phyloP scores from a whole-genome alignment of 306 rosid species.

The Phaseolus lunatus region DNA sequence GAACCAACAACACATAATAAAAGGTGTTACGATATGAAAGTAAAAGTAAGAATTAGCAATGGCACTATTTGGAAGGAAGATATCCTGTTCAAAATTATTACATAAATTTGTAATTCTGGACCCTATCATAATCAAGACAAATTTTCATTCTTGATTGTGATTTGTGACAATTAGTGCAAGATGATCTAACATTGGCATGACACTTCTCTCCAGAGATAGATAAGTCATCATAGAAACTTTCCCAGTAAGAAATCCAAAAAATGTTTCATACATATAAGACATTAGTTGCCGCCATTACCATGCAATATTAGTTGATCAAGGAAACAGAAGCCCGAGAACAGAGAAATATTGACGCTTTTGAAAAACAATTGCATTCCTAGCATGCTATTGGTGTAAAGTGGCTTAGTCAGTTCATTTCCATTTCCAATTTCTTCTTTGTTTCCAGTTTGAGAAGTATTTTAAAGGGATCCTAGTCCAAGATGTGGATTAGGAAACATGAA shows the following conservation, averaged over 20 bases:
- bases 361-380: too few species aligned
- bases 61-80: too few species aligned
- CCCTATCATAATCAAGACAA: constrained; percentile 1
- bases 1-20: too few species aligned
- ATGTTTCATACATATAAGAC: neutral
- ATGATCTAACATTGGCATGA: neutral
- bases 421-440: too few species aligned
- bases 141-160: neutral
- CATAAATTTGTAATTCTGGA: neutral
- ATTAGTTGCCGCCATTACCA: too few species aligned
- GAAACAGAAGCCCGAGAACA: neutral
- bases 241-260: neutral
- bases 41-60: too few species aligned
- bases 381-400: too few species aligned
- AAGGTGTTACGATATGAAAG: too few species aligned
- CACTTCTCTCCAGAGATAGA: neutral
- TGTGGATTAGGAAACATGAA: too few species aligned
- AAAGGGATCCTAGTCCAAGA: too few species aligned
- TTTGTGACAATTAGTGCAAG: neutral
- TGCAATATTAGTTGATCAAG: neutral
- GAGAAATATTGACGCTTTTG: neutral
- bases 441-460: too few species aligned
- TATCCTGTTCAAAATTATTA: neutral
- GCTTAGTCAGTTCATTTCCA: too few species aligned
- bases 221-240: neutral